Percentiles rank a stretch among this genome's conserved stretches.
Evolutionary conservation across 1,284 basidiomycete genomes (phyloP).

Genomic region (Amylostereum areolatum): DNA sequence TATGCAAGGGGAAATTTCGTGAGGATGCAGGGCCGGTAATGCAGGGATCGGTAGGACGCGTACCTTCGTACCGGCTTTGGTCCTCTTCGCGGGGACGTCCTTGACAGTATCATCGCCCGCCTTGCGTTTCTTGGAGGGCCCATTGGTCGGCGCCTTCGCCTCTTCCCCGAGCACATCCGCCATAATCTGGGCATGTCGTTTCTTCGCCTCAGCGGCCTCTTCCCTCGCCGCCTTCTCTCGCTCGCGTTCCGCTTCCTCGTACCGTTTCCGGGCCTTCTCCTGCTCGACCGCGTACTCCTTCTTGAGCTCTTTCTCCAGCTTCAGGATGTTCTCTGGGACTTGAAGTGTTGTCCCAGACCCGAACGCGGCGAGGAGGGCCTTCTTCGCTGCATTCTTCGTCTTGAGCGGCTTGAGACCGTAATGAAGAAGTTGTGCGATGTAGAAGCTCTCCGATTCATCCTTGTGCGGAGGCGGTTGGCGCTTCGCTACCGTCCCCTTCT

Average conservation of each 20-base stretch:
- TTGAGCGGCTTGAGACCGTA: slow-evolving; percentile 17
- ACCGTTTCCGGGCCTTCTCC: background rate
- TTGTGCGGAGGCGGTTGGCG: slow-evolving; percentile 17
- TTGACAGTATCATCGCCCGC: background rate
- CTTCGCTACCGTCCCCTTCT: slow-evolving; percentile 19
- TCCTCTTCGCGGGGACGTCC: background rate
- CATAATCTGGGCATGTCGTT: background rate
- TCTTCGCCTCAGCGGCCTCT: background rate
- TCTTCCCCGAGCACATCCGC: background rate
- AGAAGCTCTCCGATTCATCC: slow-evolving; percentile 19
- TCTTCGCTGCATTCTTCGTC: slow-evolving; percentile 18
- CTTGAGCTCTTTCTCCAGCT: slow-evolving; percentile 12
- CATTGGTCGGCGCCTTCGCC: background rate
- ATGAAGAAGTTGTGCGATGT: slow-evolving; percentile 18
- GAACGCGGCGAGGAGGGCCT: slow-evolving; percentile 18
- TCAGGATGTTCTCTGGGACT: slow-evolving; percentile 13
- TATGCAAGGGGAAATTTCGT: background rate
- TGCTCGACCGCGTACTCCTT: slow-evolving; percentile 3
- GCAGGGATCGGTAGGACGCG: background rate
- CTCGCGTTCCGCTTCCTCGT: background rate
- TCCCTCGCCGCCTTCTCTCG: background rate
- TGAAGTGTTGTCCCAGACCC: slow-evolving; percentile 6
- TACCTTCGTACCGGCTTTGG: background rate
- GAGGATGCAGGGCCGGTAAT: background rate
- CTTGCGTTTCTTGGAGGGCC: background rate